These are phyloP conservation scores for Penicillium paradoxum DNA, from an alignment of 495 filamentous ascomycete genomes.

Conservation along the genomic window DNA sequence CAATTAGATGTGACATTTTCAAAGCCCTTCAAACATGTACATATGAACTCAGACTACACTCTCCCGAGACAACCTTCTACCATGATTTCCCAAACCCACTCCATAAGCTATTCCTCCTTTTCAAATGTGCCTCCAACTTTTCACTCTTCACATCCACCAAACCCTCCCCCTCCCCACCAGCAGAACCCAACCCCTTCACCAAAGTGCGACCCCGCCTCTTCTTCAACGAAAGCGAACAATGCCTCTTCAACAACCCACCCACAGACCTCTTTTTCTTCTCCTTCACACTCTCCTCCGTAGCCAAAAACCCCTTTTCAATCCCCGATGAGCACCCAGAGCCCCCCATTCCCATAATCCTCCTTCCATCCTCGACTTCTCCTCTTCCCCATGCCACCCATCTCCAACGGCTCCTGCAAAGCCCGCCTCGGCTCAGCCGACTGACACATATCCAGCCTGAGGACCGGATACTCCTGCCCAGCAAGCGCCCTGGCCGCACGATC, in stretches of 20 bases:
- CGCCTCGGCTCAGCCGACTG: conserved; percentile 8
- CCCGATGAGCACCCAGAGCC: neutral
- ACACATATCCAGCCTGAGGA: conserved; percentile 18
- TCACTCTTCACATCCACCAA: conserved; percentile 10
- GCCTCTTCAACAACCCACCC: conserved; percentile 10
- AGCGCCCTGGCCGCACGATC: conserved; percentile 5
- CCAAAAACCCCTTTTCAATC: neutral
- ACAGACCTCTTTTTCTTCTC: conserved; percentile 9
- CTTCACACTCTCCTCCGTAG: neutral
- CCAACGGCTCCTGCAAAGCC: conserved; percentile 12
- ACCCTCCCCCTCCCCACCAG: conserved; percentile 12
- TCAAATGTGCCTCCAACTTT: conserved; percentile 17
- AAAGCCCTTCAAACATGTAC: neutral
- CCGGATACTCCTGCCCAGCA: conserved; percentile 17
- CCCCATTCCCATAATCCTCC: neutral
- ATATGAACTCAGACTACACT: neutral
- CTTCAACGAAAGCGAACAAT: conserved; percentile 14
- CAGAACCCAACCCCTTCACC: conserved; percentile 12
- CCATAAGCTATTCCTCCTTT: conserved; percentile 12
- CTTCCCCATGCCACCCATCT: neutral
- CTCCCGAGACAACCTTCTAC: neutral
- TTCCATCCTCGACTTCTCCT: neutral
- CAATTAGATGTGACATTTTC: no score
- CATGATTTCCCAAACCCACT: conserved; percentile 5
- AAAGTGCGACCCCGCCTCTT: neutral